A percentile compares a stretch with the other conserved stretches of the same genome.
These are phyloP conservation scores for Cronartium quercuum DNA, from an alignment of 1,284 basidiomycete species.

Conservation along the genomic window DNA sequence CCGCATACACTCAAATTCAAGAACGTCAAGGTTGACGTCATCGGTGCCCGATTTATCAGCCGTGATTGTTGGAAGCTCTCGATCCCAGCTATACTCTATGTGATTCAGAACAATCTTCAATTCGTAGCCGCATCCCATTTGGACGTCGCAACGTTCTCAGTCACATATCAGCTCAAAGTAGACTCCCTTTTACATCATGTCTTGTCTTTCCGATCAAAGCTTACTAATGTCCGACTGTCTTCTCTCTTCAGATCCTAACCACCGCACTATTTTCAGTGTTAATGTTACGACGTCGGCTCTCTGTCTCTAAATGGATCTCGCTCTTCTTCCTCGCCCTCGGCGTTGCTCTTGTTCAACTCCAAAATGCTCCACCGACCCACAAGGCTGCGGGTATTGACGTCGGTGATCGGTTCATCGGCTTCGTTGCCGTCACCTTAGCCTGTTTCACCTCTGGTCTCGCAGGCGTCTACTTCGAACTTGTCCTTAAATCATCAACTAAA, in stretches of 20 bases:
- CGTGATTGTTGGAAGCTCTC: conserved; percentile 92
- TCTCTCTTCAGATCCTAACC: conserved; percentile 68
- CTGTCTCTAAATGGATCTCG: conserved; percentile 70
- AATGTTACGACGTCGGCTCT: conserved; percentile 73
- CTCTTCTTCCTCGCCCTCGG: conserved; percentile 79
- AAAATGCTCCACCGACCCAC: conserved; percentile 50
- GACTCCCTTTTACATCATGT: neutral
- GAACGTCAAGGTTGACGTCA: neutral
- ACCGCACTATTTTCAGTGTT: conserved; percentile 89
- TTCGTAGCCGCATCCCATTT: conserved; percentile 89
- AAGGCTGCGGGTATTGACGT: conserved; percentile 19
- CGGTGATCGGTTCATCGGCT: conserved; percentile 63
- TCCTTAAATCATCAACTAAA: conserved; percentile 49
- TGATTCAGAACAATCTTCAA: conserved; percentile 92
- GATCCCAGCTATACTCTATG: conserved; percentile 91
- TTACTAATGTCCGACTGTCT: neutral
- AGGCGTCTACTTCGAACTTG: conserved; percentile 97
- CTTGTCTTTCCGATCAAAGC: neutral
- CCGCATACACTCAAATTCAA: neutral
- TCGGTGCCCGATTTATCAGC: conserved; percentile 56
- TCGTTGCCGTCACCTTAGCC: conserved; percentile 75
- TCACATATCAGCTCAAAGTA: conserved; percentile 43
- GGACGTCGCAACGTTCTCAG: conserved; percentile 88
- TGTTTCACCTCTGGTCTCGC: conserved; percentile 97
- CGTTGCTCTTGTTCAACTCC: conserved; percentile 87